These are phyloP conservation scores for Didymella sp. DNA, from an alignment of 2,329 filamentous ascomycete genomes.

Conservation along the genomic window DNA sequence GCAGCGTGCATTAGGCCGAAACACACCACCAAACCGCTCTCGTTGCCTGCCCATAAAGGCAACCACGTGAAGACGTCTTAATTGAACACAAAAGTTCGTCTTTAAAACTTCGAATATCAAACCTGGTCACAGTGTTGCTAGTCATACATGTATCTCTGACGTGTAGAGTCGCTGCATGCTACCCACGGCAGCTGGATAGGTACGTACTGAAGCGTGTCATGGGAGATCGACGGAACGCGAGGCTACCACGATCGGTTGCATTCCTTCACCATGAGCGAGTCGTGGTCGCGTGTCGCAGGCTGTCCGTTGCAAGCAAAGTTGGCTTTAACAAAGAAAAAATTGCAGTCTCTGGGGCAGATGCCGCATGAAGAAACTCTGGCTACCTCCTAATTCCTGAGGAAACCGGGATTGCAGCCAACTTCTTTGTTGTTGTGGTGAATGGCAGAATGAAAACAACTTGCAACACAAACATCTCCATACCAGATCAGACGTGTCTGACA, in stretches of 20 bases:
- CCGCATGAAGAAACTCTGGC: neutral
- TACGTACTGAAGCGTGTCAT: neutral
- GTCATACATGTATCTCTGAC: neutral
- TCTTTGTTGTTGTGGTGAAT: neutral
- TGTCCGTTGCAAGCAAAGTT: neutral
- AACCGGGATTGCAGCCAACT: neutral
- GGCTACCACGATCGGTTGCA: conserved; percentile 5
- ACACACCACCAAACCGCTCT: conserved; percentile 23
- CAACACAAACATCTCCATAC: conserved; percentile 13
- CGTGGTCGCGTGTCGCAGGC: neutral
- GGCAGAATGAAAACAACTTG: neutral
- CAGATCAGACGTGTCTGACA: conserved; percentile 13
- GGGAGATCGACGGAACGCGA: conserved; percentile 7
- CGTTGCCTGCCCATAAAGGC: conserved; percentile 7
- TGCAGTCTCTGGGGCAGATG: neutral
- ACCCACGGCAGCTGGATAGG: neutral
- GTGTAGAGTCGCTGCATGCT: neutral
- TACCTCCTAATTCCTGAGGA: neutral
- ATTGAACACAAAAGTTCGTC: neutral
- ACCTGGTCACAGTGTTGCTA: neutral
- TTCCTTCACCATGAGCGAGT: conserved; percentile 7
- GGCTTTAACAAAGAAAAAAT: too few relatives aligned
- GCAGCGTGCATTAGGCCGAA: conserved; percentile 26
- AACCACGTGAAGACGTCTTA: neutral
- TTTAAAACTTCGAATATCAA: neutral